These are phyloP conservation scores for Oidiodendron maius DNA, from an alignment of 495 filamentous ascomycete genomes.

Conservation along the genomic window DNA sequence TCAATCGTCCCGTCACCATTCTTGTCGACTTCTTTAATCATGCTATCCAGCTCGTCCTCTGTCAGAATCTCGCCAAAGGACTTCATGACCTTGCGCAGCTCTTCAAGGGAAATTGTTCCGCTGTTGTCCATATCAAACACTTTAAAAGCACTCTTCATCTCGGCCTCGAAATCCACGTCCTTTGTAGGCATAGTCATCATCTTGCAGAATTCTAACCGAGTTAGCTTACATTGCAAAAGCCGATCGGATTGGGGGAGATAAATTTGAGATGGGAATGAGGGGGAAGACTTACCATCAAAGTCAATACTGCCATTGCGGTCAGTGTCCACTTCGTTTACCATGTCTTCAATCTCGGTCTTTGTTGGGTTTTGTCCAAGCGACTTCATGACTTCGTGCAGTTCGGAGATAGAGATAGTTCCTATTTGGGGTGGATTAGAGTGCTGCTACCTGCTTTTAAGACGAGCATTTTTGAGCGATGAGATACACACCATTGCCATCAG, in stretches of 20 bases:
- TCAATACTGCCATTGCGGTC: slow-evolving; percentile 40
- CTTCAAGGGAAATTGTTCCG: slow-evolving; percentile 39
- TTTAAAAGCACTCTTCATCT: slow-evolving; percentile 39
- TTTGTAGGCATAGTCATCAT: slow-evolving; percentile 38
- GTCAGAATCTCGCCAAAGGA: slow-evolving; percentile 41
- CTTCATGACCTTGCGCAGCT: slow-evolving; percentile 38
- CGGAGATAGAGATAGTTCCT: slow-evolving; percentile 14
- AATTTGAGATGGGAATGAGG: background rate
- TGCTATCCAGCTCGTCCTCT: slow-evolving; percentile 40
- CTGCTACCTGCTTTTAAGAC: background rate
- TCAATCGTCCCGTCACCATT: slow-evolving; percentile 43
- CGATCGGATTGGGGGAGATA: background rate
- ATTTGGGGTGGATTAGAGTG: background rate
- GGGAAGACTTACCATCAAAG: slow-evolving; percentile 30
- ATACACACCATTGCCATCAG: slow-evolving; percentile 14
- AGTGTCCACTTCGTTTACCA: slow-evolving; percentile 40
- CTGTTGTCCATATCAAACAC: slow-evolving; percentile 44
- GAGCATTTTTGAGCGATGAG: background rate
- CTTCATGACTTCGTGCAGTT: slow-evolving; percentile 28
- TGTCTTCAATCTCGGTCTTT: slow-evolving; percentile 35
- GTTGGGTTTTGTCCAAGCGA: slow-evolving; percentile 39
- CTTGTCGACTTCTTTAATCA: slow-evolving; percentile 40
- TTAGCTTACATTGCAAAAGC: background rate
- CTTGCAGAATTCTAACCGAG: slow-evolving; percentile 38
- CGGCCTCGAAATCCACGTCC: slow-evolving; percentile 36